These are phyloP conservation scores for Eutrema salsugineum DNA, from an alignment of 441 rosid genomes.

Conservation along the genomic window DNA sequence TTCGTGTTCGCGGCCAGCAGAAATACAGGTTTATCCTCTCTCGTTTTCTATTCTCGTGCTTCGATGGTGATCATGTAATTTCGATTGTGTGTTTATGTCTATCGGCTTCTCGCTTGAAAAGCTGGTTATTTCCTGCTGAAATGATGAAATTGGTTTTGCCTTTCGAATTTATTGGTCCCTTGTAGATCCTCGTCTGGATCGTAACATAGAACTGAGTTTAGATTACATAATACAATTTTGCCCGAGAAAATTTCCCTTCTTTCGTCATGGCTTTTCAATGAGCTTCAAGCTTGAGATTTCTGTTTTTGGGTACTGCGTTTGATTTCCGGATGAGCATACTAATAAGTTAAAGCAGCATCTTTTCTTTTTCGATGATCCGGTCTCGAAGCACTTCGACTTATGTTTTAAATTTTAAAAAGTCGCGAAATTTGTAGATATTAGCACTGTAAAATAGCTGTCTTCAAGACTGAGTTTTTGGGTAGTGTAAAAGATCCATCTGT, in stretches of 20 bases:
- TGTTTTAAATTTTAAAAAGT: not conserved
- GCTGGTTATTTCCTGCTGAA: not conserved
- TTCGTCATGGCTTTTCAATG: not conserved
- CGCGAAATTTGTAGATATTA: not conserved
- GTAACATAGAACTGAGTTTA: not conserved
- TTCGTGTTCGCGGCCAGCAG: slow-evolving; percentile 53
- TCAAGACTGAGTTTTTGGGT: not conserved
- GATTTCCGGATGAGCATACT: not conserved
- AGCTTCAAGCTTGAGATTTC: not conserved
- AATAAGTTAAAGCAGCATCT: not conserved
- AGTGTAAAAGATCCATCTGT: not conserved
- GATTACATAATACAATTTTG: not conserved
- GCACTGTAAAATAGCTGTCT: not conserved
- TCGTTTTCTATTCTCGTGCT: not conserved
- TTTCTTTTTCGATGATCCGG: not conserved
- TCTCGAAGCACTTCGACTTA: not conserved
- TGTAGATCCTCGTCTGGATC: not conserved
- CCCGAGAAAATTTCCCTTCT: not conserved
- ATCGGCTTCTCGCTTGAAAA: not conserved
- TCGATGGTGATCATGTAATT: not conserved
- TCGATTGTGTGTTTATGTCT: not conserved
- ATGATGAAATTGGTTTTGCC: not conserved
- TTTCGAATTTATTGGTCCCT: not conserved
- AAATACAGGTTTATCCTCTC: slow-evolving; percentile 52
- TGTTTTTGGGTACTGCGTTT: not conserved